A percentile compares a stretch with the other conserved stretches of the same genome.
Evolutionary conservation across 1,284 basidiomycete genomes (phyloP).

Genomic region (Austroboletus rostrupii): DNA sequence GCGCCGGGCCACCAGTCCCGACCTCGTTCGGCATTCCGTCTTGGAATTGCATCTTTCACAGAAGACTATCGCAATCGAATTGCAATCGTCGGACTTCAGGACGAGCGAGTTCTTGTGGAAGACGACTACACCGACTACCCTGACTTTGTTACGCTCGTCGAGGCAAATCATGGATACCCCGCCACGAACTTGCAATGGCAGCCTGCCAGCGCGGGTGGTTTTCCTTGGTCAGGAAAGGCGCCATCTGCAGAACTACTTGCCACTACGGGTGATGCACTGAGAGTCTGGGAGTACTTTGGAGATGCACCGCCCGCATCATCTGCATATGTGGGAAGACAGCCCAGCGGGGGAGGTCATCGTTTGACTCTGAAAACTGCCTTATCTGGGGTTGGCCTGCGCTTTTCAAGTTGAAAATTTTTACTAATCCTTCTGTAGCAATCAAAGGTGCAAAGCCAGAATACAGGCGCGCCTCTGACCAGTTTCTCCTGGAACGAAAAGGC

Average conservation of each 20-base stretch:
- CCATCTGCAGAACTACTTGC: conserved; percentile 75
- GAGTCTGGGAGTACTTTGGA: conserved; percentile 82
- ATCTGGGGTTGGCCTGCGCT: conserved; percentile 68
- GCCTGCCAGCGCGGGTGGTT: conserved; percentile 59
- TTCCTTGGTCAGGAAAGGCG: conserved; percentile 62
- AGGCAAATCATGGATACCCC: conserved; percentile 80
- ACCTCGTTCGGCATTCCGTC: conserved; percentile 73
- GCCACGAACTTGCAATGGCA: conserved; percentile 84
- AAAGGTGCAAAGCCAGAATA: conserved; percentile 79
- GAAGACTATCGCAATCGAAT: conserved; percentile 81
- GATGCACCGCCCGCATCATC: conserved; percentile 55
- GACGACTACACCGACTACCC: conserved; percentile 77
- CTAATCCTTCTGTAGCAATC: conserved; percentile 56
- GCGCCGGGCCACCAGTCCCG: conserved; percentile 68
- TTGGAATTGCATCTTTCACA: conserved; percentile 75
- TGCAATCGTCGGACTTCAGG: conserved; percentile 76
- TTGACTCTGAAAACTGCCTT: conserved; percentile 65
- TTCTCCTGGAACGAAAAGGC: conserved; percentile 95
- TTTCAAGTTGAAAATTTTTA: conserved; percentile 9
- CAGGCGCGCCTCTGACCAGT: conserved; percentile 86
- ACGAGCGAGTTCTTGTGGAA: conserved; percentile 78
- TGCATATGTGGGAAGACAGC: conserved; percentile 69
- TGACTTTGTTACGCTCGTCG: conserved; percentile 78
- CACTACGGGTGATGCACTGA: conserved; percentile 84
- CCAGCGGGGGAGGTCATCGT: conserved; percentile 53